phyloP scores from a whole-genome alignment of 176 grass and related monocot species.

The Aegilops speltoides region DNA sequence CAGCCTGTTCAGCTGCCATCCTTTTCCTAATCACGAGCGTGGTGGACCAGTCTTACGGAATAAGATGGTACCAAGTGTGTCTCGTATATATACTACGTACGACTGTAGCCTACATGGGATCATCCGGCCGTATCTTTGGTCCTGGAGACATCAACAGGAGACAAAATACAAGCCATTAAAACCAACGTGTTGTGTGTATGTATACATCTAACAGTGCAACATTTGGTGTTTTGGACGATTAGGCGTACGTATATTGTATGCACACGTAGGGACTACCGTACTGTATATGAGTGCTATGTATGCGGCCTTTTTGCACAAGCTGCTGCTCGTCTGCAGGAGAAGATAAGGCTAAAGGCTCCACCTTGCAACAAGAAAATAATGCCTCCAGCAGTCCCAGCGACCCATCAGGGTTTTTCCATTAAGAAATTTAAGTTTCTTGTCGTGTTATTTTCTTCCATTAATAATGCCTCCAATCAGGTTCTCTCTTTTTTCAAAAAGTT shows the following conservation, averaged over 20 bases:
- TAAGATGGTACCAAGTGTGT: slow-evolving; percentile 2
- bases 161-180: slow-evolving; percentile 19
- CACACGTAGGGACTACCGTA: slow-evolving; percentile 29
- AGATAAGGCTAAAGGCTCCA: slow-evolving; percentile 13
- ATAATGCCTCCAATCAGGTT: background rate
- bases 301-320: slow-evolving; percentile 9
- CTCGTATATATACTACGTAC: background rate
- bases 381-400: background rate
- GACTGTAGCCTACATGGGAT: slow-evolving; percentile 4
- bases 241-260: background rate
- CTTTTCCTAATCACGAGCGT: background rate
- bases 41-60: background rate
- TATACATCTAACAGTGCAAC: slow-evolving; percentile 1
- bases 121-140: slow-evolving; percentile 1
- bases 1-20: slow-evolving; percentile 25
- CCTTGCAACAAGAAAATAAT: background rate
- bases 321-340: slow-evolving; percentile 14
- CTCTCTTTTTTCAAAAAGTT: background rate
- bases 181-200: background rate
- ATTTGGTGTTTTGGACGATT: background rate
- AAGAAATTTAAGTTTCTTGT: background rate
- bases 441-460: background rate
- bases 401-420: background rate
- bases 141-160: background rate
- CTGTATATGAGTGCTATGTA: slow-evolving; percentile 11